Base-by-base conservation (phyloP, 1,139 yeast species). In the Suhomyces anneliseae region DNA sequence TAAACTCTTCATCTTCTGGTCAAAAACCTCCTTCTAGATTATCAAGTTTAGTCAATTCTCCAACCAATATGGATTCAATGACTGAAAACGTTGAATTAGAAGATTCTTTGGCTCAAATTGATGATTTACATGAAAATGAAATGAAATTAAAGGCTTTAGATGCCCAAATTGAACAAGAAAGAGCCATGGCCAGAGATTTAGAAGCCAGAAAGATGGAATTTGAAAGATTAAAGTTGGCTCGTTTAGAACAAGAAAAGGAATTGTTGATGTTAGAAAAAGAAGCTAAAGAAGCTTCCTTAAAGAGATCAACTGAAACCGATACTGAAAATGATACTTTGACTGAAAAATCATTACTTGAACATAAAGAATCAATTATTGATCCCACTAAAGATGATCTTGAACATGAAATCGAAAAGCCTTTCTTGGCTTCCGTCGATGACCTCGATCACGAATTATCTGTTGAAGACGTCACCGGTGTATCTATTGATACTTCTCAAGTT, bases 161-260 rank as follows among this genome's bases (percentile, higher is more conserved):
- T 27, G 48, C 48, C 36, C 60, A 62, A 43, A 51, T 72, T 29
- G 65, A 64, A 26, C 56, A 64, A 39, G 76, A 72, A 53, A 67
- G 64, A 56, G 54, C 55, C 24, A 51, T 66, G 44, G 70, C 71
- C 9, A 56, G 42, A 34, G 60, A 63, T 36, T 57, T 62, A 51
- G 62, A 57, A 36, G 46, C 43, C 10, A 54, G 60, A 50, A 58
- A 57, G 34, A 36, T 44, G 27, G 61, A 63, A 39, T 59, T 53
- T 42, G 64, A 62, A 43, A 54, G 49, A 34, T 52, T 61, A 46
- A 57, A 61, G 50, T 56, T 54, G 41, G 55, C 54, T 11, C 51
- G 61, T 24, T 40, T 61, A 35, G 56, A 56, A 27, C 58, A 59
- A 34, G 70, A 66, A 47, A 47, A 52, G 38, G 48, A 54, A 40